A percentile compares a stretch with the other conserved stretches of the same genome.
Evolutionary conservation across 768 basidiomycete species (phyloP).

Genomic region (Agrocybe chaxingu): DNA sequence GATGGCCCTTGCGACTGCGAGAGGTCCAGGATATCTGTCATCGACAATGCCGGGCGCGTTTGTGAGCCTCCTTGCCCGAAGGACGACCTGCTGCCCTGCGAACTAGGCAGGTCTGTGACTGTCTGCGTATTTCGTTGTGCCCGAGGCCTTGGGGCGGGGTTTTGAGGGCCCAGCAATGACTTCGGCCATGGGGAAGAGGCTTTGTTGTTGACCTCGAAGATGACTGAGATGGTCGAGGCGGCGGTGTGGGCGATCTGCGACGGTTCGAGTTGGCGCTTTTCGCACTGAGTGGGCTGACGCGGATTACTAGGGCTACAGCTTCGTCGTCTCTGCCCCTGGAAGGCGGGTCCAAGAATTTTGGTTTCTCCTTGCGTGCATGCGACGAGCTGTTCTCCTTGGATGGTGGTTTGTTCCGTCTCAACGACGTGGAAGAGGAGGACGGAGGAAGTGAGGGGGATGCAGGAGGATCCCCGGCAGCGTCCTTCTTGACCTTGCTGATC

Average conservation of each 20-base stretch:
- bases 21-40: constrained; percentile 1
- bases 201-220: neutral
- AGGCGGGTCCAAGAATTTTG: neutral
- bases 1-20: neutral
- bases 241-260: constrained; percentile 1
- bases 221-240: neutral
- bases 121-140: neutral
- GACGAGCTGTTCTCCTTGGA: constrained; percentile 6
- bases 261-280: constrained; percentile 12
- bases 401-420: constrained; percentile 2
- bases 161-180: neutral
- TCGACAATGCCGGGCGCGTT: neutral
- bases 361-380: neutral
- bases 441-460: neutral
- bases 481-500: too few species aligned
- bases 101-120: neutral
- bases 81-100: neutral
- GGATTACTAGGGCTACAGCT: neutral
- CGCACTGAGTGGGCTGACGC: constrained; percentile 7
- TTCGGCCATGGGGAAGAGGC: neutral
- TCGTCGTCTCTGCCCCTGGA: neutral
- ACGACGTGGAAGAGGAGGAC: constrained; percentile 3
- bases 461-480: too few species aligned
- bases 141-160: constrained; percentile 1
- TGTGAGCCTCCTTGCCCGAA: constrained; percentile 3